Percentiles rank a stretch among this genome's conserved stretches.
These are phyloP conservation scores for Helianthus annuus DNA, from an alignment of 129 eudicot species.

Conservation along the genomic window HanXRQr2.0-SUNRISE NC_035447.2:100471401-100471900, in stretches of 20 bases:
- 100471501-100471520: not conserved
- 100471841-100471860: no score
- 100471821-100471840: no score
- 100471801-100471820: no score
- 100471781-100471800: not conserved
- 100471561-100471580: constrained; percentile 37
- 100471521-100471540: constrained; percentile 67
- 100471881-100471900: no score
- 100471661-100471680: constrained; percentile 31
- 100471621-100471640: constrained; percentile 64
- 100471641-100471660: constrained; percentile 35
- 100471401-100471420: constrained; percentile 31
- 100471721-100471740: not conserved
- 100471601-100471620: constrained; percentile 47
- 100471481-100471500: not conserved
- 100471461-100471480: not conserved
- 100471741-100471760: not conserved
- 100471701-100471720: not conserved
- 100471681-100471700: constrained; percentile 32
- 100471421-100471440: not conserved
- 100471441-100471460: not conserved
- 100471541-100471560: constrained; percentile 44
- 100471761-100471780: not conserved
- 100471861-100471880: no score
- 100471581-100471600: constrained; percentile 35